A percentile compares a stretch with the other conserved stretches of the same genome.
Evolutionary conservation across 2,329 filamentous ascomycete species (phyloP).

Genomic region (Microsporum ferrugineum): DNA sequence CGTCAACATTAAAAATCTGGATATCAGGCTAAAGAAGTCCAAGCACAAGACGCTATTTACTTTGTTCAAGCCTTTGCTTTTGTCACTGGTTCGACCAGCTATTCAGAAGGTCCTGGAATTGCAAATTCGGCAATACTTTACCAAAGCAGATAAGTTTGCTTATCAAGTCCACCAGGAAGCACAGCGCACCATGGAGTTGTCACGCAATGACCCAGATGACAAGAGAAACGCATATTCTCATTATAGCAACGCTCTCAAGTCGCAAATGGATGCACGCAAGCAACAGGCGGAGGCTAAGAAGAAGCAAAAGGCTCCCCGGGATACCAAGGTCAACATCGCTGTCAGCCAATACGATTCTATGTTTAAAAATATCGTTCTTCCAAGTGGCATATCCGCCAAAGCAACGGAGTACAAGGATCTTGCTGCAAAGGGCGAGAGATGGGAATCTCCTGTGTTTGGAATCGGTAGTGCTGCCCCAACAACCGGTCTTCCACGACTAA

Average conservation of each 20-base stretch:
- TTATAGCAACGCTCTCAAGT: slow-evolving; percentile 65
- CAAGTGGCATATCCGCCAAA: slow-evolving; percentile 82
- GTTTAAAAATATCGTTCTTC: slow-evolving; percentile 77
- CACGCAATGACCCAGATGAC: slow-evolving; percentile 57
- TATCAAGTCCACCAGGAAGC: slow-evolving; percentile 76
- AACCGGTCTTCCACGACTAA: slow-evolving; percentile 52
- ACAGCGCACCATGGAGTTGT: slow-evolving; percentile 56
- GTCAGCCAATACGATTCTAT: slow-evolving; percentile 81
- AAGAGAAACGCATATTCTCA: slow-evolving; percentile 75
- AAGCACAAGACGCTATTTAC: slow-evolving; percentile 86
- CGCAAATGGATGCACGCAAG: slow-evolving; percentile 62
- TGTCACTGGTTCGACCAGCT: slow-evolving; percentile 71
- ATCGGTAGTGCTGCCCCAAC: slow-evolving; percentile 69
- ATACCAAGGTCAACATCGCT: slow-evolving; percentile 71
- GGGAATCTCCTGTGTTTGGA: slow-evolving; percentile 89
- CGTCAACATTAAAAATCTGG: slow-evolving; percentile 67
- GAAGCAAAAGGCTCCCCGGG: slow-evolving; percentile 38
- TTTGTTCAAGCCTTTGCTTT: slow-evolving; percentile 74
- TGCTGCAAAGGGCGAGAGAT: slow-evolving; percentile 76
- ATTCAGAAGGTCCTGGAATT: slow-evolving; percentile 83
- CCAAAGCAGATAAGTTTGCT: slow-evolving; percentile 59
- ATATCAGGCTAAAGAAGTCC: slow-evolving; percentile 86
- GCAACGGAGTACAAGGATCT: slow-evolving; percentile 87
- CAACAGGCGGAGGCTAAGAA: slow-evolving; percentile 65
- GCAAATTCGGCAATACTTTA: slow-evolving; percentile 72